Evolutionary conservation across 2,329 filamentous ascomycete species (phyloP).

Genomic region (Calonectria pseudoreteaudii): DNA sequence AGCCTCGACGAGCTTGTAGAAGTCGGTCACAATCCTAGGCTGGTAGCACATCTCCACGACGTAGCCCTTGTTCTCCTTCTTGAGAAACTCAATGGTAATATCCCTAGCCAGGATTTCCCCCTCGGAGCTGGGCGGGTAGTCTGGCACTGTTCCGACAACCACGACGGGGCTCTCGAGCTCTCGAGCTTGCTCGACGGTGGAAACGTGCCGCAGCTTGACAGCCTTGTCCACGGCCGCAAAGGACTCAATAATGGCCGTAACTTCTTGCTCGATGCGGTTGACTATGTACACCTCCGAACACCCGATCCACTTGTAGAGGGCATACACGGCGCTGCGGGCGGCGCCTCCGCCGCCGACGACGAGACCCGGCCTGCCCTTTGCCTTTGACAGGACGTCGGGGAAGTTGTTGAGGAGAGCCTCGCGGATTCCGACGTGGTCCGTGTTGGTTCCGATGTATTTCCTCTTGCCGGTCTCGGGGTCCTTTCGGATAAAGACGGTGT

Average conservation of each 20-base stretch:
- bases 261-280: slow-evolving; percentile 16
- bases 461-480: background rate
- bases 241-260: slow-evolving; percentile 4
- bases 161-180: slow-evolving; percentile 17
- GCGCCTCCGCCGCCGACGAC: slow-evolving; percentile 24
- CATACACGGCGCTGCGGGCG: slow-evolving; percentile 7
- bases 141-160: slow-evolving; percentile 27
- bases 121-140: slow-evolving; percentile 22
- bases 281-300: slow-evolving; percentile 18
- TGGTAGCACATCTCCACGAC: slow-evolving; percentile 35
- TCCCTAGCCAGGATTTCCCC: slow-evolving; percentile 26
- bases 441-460: slow-evolving; percentile 23
- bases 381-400: background rate
- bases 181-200: slow-evolving; percentile 10
- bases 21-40: slow-evolving; percentile 23
- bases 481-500: slow-evolving; percentile 15
- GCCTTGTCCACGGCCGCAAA: background rate
- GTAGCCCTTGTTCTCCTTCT: slow-evolving; percentile 19
- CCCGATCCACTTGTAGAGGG: slow-evolving; percentile 20
- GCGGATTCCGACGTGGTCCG: slow-evolving; percentile 19
- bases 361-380: slow-evolving; percentile 9
- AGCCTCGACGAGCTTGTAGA: slow-evolving; percentile 15
- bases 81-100: slow-evolving; percentile 19
- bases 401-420: slow-evolving; percentile 21
- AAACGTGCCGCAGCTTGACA: background rate